A percentile compares a stretch with the other conserved stretches of the same genome.
Evolutionary conservation across 1,284 basidiomycete genomes (phyloP).

Genomic region (Ganoderma sinense): DNA sequence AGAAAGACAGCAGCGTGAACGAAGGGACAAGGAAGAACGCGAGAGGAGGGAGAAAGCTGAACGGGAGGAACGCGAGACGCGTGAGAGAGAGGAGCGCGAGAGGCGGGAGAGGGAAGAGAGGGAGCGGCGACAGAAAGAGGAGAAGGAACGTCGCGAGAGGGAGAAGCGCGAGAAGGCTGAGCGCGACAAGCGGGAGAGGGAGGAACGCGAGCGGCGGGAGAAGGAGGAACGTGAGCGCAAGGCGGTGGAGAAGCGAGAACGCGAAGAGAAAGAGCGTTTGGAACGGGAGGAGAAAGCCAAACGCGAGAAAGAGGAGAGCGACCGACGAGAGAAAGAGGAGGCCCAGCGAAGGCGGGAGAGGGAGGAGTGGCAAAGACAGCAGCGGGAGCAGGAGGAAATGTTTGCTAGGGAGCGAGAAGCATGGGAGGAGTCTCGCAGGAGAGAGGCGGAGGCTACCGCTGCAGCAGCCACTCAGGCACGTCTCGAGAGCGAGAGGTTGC

Average conservation of each 20-base stretch:
- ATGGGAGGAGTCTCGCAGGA: constrained; percentile 22
- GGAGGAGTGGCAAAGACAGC: constrained; percentile 16
- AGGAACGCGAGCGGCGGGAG: constrained; percentile 32
- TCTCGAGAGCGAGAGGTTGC: constrained; percentile 16
- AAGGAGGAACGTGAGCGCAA: constrained; percentile 21
- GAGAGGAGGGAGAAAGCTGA: constrained; percentile 41
- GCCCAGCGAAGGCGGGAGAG: constrained; percentile 17
- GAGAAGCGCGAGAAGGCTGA: constrained; percentile 35
- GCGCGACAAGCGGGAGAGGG: constrained; percentile 30
- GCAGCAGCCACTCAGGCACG: constrained; percentile 12
- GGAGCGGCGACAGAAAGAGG: constrained; percentile 41
- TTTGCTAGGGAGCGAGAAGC: constrained; percentile 20
- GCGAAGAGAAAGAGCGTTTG: constrained; percentile 12
- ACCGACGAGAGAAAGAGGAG: constrained; percentile 12
- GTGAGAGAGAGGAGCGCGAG: constrained; percentile 23
- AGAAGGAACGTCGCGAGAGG: constrained; percentile 35
- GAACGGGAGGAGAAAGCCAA: constrained; percentile 27
- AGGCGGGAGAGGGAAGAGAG: constrained; percentile 30
- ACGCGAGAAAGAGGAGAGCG: constrained; percentile 11
- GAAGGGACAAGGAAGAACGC: constrained; percentile 30
- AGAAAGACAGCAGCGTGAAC: constrained; percentile 24
- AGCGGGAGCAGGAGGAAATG: constrained; percentile 20
- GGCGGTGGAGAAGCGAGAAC: constrained; percentile 22
- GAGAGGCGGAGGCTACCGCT: constrained; percentile 14
- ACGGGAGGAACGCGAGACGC: constrained; percentile 34